Evolutionary conservation across 2,329 filamentous ascomycete genomes (phyloP).

Genomic region (Annulohypoxylon truncatum): DNA sequence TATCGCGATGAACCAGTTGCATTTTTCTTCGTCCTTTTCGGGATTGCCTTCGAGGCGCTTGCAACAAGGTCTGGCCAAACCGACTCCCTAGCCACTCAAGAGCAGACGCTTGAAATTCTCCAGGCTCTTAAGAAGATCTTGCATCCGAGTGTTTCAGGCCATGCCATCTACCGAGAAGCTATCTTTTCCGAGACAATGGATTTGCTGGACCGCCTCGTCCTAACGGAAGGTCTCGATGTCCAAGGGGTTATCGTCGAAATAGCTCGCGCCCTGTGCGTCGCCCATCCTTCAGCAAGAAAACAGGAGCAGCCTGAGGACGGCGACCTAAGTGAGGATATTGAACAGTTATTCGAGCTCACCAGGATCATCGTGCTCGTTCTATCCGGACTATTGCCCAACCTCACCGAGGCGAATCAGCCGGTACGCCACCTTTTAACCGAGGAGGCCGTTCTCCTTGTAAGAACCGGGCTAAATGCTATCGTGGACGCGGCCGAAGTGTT

Average conservation of each 20-base stretch:
- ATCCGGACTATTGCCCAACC: constrained; percentile 85
- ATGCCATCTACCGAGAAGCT: constrained; percentile 94
- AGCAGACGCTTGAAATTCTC: constrained; percentile 88
- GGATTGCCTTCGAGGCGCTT: constrained; percentile 94
- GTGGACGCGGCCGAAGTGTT: constrained; percentile 97
- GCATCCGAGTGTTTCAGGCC: constrained; percentile 91
- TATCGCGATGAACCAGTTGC: constrained; percentile 97
- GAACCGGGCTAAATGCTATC: constrained; percentile 83
- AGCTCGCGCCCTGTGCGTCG: constrained; percentile 86
- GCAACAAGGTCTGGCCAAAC: constrained; percentile 78
- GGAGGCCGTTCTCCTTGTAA: constrained; percentile 84
- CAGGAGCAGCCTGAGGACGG: constrained; percentile 74
- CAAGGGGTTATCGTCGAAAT: constrained; percentile 96
- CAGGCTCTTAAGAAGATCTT: constrained; percentile 94
- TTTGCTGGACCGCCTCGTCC: constrained; percentile 87
- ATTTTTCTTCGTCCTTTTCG: constrained; percentile 98
- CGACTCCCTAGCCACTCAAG: constrained; percentile 75
- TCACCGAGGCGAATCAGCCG: constrained; percentile 73
- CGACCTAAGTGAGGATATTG: constrained; percentile 94
- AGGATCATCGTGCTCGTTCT: constrained; percentile 95
- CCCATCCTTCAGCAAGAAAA: constrained; percentile 87
- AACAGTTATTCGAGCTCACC: constrained; percentile 96
- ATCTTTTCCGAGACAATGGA: constrained; percentile 99
- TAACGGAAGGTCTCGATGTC: constrained; percentile 90
- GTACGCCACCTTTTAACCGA: constrained; percentile 85